Percentiles rank a stretch among this genome's conserved stretches.
phyloP scores from a whole-genome alignment of 1,284 basidiomycete genomes.

The Pseudozyma pruni region DNA sequence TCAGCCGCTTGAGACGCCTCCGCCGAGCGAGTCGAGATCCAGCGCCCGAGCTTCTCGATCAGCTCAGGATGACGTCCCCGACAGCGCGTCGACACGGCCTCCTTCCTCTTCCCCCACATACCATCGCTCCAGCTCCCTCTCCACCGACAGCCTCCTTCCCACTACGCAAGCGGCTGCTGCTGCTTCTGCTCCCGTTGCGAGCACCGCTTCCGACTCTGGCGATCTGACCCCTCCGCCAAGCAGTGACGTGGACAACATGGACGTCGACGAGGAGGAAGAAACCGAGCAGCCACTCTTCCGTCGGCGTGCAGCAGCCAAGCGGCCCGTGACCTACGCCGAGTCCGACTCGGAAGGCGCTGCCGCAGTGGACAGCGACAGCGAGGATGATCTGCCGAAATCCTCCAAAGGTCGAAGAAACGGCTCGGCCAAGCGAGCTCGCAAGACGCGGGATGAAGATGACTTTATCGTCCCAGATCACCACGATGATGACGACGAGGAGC shows the following conservation, averaged over 20 bases:
- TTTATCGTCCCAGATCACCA: slow-evolving; percentile 57
- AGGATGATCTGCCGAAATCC: slow-evolving; percentile 26
- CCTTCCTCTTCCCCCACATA: slow-evolving; percentile 35
- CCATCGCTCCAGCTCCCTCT: slow-evolving; percentile 39
- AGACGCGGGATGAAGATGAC: slow-evolving; percentile 50
- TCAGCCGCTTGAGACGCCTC: slow-evolving; percentile 37
- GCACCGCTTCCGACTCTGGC: slow-evolving; percentile 24
- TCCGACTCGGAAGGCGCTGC: slow-evolving; percentile 51
- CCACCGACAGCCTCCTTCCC: slow-evolving; percentile 24
- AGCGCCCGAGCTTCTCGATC: slow-evolving; percentile 17
- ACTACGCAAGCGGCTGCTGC: slow-evolving; percentile 5
- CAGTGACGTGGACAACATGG: slow-evolving; percentile 36
- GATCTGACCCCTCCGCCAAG: slow-evolving; percentile 46
- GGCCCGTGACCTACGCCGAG: slow-evolving; percentile 50
- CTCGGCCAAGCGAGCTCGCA: slow-evolving; percentile 31
- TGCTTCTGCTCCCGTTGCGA: not conserved
- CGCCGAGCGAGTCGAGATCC: slow-evolving; percentile 36
- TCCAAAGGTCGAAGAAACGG: slow-evolving; percentile 19
- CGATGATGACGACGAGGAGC: slow-evolving; percentile 34
- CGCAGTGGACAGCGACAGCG: slow-evolving; percentile 31
- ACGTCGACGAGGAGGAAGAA: slow-evolving; percentile 43
- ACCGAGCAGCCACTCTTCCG: slow-evolving; percentile 42
- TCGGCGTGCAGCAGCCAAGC: slow-evolving; percentile 44
- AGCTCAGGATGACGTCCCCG: not conserved
- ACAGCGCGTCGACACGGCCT: slow-evolving; percentile 5